Conservation (phyloP, 1,284 basidiomycete genomes). For the Leccinum angustisporum region DNA sequence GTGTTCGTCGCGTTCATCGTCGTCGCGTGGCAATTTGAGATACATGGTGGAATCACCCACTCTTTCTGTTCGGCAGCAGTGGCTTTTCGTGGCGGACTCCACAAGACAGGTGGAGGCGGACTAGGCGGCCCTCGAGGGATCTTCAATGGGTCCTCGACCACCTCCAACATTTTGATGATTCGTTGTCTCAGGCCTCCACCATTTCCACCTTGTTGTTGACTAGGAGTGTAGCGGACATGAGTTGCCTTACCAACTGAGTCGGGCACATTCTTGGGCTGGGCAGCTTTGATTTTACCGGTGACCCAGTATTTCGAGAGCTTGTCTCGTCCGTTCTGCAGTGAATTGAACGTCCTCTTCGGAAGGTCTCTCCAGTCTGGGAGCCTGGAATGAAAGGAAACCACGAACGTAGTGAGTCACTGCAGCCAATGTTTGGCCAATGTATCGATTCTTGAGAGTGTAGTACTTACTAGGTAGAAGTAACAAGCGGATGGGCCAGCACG, state of each 20-base stretch:
- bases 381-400: no score
- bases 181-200: constrained; percentile 80
- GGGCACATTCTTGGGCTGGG: constrained; percentile 32
- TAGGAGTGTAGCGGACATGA: constrained; percentile 96
- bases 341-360: no score
- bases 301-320: no score
- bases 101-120: constrained; percentile 95
- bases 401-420: no score
- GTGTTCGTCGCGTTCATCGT: no score
- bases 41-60: constrained; percentile 99
- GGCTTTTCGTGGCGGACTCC: constrained; percentile 93
- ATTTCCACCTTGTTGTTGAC: constrained; percentile 62
- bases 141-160: constrained; percentile 97
- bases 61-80: constrained; percentile 98
- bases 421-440: no score
- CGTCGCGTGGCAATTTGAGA: constrained; percentile 99
- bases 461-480: no score
- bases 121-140: constrained; percentile 94
- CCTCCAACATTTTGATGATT: constrained; percentile 98
- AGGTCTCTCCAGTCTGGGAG: no score
- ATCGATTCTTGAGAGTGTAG: no score
- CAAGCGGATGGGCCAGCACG: no score
- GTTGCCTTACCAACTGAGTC: constrained; percentile 77
- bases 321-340: no score
- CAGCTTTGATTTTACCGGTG: no score